Conservation (phyloP, 495 filamentous ascomycete species). For the Podospora sp. region DNA sequence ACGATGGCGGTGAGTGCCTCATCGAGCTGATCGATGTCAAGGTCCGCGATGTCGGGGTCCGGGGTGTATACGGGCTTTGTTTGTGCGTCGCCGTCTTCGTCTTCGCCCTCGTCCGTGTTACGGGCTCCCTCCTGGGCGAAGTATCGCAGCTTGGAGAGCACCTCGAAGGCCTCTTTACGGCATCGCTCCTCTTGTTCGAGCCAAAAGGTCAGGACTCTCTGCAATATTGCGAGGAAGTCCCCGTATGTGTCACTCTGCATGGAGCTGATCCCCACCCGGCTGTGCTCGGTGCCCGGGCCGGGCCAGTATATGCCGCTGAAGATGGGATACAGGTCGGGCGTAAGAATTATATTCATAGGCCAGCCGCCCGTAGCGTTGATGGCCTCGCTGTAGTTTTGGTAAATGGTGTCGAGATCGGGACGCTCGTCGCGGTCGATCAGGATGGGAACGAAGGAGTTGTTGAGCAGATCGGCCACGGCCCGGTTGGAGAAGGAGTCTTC, state of each 20-base stretch:
- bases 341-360: conserved; percentile 96
- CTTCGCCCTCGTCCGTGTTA: conserved; percentile 29
- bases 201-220: conserved; percentile 83
- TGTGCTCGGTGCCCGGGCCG: conserved; percentile 66
- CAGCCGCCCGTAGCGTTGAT: conserved; percentile 91
- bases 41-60: conserved; percentile 51
- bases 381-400: conserved; percentile 97
- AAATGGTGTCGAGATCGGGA: conserved; percentile 93
- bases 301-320: conserved; percentile 99
- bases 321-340: conserved; percentile 87
- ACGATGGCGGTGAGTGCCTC: conserved; percentile 83
- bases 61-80: too few relatives aligned
- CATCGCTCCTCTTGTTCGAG: conserved; percentile 78
- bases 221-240: conserved; percentile 79
- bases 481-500: conserved; percentile 88
- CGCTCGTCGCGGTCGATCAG: conserved; percentile 94
- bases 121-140: conserved; percentile 82
- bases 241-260: conserved; percentile 54
- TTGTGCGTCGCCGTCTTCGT: too few relatives aligned
- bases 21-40: conserved; percentile 90
- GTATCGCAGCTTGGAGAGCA: conserved; percentile 75
- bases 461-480: conserved; percentile 79
- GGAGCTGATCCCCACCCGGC: conserved; percentile 32
- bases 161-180: conserved; percentile 77
- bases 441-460: conserved; percentile 86